Conservation (phyloP, 1,139 yeast genomes). For the Lodderomyces jiufengensis region DNA sequence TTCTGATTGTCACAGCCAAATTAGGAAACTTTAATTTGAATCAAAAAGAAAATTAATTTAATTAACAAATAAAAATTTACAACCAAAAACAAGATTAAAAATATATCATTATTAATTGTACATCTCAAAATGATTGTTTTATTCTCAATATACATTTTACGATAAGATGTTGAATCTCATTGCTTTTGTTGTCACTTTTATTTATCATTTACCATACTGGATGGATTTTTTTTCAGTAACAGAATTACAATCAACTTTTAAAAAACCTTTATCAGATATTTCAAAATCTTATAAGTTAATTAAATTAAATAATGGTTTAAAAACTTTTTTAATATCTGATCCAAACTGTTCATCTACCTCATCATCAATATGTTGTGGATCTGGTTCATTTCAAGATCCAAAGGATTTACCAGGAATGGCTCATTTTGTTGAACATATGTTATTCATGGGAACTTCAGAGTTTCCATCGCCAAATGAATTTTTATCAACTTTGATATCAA, state of each 20-base stretch:
- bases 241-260: conserved; percentile 20
- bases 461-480: conserved; percentile 48
- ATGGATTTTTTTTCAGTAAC: conserved; percentile 16
- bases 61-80: too few species aligned
- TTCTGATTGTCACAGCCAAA: conserved; percentile 8
- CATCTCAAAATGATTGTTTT: too few species aligned
- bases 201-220: not conserved
- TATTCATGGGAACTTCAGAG: conserved; percentile 45
- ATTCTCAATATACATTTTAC: too few species aligned
- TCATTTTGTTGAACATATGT: conserved; percentile 70
- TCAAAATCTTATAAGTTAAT: conserved; percentile 40
- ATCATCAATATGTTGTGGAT: conserved; percentile 45
- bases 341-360: conserved; percentile 47
- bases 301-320: conserved; percentile 49
- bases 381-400: conserved; percentile 67
- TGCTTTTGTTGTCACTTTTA: too few species aligned
- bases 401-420: conserved; percentile 56
- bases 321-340: conserved; percentile 53
- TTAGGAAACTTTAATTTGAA: conserved; percentile 8
- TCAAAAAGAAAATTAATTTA: conserved; percentile 1
- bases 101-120: too few species aligned
- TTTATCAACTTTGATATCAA: conserved; percentile 36
- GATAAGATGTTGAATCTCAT: too few species aligned
- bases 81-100: not conserved
- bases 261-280: conserved; percentile 30